Conservation (phyloP, 2,329 filamentous ascomycete genomes). For the Penicillium sp. region DNA sequence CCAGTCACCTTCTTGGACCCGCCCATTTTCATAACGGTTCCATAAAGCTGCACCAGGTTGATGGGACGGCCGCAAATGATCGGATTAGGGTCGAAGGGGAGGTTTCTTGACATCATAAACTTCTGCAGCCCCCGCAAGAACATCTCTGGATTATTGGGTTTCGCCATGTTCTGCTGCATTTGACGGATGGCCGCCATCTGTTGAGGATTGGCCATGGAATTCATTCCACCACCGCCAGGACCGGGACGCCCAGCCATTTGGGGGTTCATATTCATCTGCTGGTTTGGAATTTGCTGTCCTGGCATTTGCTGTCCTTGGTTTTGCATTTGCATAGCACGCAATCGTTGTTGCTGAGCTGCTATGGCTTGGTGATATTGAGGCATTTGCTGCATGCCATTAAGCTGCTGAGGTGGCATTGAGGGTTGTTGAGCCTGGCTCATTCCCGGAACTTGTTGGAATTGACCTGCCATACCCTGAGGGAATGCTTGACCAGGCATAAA, state of each 20-base stretch:
- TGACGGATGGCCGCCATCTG: conserved; percentile 55
- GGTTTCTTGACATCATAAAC: conserved; percentile 76
- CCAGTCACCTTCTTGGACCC: conserved; percentile 76
- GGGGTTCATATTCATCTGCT: conserved; percentile 58
- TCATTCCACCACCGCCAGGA: conserved; percentile 40
- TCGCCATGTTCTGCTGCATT: conserved; percentile 48
- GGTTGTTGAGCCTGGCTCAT: conserved; percentile 48
- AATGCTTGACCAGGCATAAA: conserved; percentile 61
- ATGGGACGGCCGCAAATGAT: conserved; percentile 74
- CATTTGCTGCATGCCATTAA: conserved; percentile 49
- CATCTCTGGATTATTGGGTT: conserved; percentile 59
- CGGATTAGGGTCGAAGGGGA: conserved; percentile 76
- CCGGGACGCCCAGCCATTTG: conserved; percentile 40
- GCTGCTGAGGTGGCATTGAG: conserved; percentile 50
- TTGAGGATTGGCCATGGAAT: conserved; percentile 45
- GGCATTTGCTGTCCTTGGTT: conserved; percentile 59
- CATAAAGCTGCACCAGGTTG: conserved; percentile 77
- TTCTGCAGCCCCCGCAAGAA: conserved; percentile 76
- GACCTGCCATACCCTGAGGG: conserved; percentile 43
- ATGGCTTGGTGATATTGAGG: conserved; percentile 61
- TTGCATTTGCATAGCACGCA: conserved; percentile 84
- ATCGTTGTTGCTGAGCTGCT: conserved; percentile 70
- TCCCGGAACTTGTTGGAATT: conserved; percentile 46
- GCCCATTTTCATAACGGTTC: conserved; percentile 73
- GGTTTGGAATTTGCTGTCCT: conserved; percentile 28